Conservation (phyloP, 2,329 filamentous ascomycete species). For the Rhynchosporium graminicola region DNA sequence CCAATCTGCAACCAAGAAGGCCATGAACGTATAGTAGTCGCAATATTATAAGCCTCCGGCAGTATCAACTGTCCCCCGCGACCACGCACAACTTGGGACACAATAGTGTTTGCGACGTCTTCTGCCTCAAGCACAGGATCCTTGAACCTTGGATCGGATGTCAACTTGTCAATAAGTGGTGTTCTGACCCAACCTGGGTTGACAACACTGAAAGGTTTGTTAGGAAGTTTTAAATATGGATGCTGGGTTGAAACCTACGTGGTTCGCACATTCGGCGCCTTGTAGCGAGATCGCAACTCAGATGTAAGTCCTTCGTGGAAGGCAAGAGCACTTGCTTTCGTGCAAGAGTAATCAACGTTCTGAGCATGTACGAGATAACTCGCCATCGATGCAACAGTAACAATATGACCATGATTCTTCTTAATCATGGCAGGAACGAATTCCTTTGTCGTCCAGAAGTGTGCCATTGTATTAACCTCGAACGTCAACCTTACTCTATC, state of each 20-base stretch:
- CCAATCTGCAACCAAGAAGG: slow-evolving; percentile 34
- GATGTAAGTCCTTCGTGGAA: slow-evolving; percentile 67
- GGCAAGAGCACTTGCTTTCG: slow-evolving; percentile 64
- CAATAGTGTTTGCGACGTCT: slow-evolving; percentile 62
- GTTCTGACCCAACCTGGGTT: slow-evolving; percentile 49
- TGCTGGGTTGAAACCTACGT: slow-evolving; percentile 33
- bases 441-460: slow-evolving; percentile 63
- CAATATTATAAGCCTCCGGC: slow-evolving; percentile 42
- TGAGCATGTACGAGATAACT: slow-evolving; percentile 29
- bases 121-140: slow-evolving; percentile 56
- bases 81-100: slow-evolving; percentile 59
- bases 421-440: slow-evolving; percentile 68
- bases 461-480: slow-evolving; percentile 68
- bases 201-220: slow-evolving; percentile 16
- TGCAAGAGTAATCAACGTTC: slow-evolving; percentile 64
- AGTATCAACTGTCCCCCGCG: slow-evolving; percentile 53
- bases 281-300: slow-evolving; percentile 59
- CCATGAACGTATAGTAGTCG: slow-evolving; percentile 34
- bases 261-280: slow-evolving; percentile 60
- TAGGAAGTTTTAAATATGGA: not conserved
- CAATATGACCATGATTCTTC: slow-evolving; percentile 69
- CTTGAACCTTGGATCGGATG: slow-evolving; percentile 50
- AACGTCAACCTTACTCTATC: slow-evolving; percentile 64
- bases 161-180: slow-evolving; percentile 55
- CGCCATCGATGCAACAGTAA: slow-evolving; percentile 40